phyloP scores from a whole-genome alignment of 306 rosid genomes.

The Castanea sativa region DNA sequence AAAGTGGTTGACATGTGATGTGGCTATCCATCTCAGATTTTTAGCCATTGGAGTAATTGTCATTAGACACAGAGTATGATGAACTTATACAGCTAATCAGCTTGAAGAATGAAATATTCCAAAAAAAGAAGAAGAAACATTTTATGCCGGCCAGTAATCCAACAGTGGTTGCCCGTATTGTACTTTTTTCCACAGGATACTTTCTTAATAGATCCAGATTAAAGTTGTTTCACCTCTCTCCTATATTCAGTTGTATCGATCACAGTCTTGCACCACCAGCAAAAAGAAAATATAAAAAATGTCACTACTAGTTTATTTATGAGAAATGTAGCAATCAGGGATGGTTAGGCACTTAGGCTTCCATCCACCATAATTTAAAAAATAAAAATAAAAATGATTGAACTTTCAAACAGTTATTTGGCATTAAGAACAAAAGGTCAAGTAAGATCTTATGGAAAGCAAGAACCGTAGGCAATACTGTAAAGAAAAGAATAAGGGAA shows the following conservation, averaged over 20 bases:
- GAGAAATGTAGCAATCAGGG: too few relatives aligned
- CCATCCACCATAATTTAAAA: too few relatives aligned
- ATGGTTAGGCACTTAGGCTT: background rate
- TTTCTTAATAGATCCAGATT: background rate
- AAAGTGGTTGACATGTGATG: background rate
- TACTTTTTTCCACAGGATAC: background rate
- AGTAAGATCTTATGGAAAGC: background rate
- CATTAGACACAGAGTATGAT: background rate
- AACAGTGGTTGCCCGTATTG: background rate
- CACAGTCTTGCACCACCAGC: background rate
- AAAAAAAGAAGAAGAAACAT: too few relatives aligned
- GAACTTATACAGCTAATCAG: background rate
- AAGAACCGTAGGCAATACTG: background rate
- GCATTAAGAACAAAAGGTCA: background rate
- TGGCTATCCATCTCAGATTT: background rate
- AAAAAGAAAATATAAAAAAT: too few relatives aligned
- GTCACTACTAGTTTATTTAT: too few relatives aligned
- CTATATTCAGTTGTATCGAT: background rate
- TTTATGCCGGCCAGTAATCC: constrained; percentile 12
- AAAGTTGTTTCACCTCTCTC: background rate
- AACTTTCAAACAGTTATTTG: background rate
- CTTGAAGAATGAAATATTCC: background rate
- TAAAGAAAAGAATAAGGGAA: background rate
- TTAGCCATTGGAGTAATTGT: background rate
- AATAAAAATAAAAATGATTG: background rate